Evolutionary conservation across 1,284 basidiomycete genomes (phyloP).

Genomic region (Athelia psychrophila): DNA sequence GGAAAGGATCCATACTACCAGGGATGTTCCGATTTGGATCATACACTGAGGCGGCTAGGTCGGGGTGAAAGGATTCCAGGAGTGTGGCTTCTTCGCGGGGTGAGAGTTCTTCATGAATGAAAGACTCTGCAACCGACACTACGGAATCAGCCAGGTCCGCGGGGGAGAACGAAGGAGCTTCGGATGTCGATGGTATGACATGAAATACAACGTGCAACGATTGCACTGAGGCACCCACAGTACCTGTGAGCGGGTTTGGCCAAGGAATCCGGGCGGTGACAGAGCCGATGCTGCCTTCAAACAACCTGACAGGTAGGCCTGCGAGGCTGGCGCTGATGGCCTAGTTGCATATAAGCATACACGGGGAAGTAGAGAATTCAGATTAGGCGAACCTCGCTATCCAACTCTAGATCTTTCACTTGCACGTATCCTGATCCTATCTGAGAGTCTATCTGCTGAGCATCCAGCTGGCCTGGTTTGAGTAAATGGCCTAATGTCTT

Average conservation of each 20-base stretch:
- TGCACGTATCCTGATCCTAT: conserved; percentile 88
- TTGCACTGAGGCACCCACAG: conserved; percentile 64
- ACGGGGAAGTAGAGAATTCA: conserved; percentile 7
- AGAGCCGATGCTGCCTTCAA: conserved; percentile 69
- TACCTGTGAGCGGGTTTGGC: conserved; percentile 72
- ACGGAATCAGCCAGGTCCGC: conserved; percentile 73
- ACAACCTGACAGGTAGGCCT: conserved; percentile 66
- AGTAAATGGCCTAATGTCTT: conserved; percentile 84
- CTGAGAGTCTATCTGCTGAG: conserved; percentile 87
- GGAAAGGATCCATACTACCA: conserved; percentile 64
- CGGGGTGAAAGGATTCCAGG: conserved; percentile 63
- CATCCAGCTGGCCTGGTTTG: conserved; percentile 85
- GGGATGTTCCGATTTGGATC: conserved; percentile 47
- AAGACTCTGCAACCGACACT: conserved; percentile 77
- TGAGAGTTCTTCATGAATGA: conserved; percentile 80
- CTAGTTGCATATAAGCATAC: conserved; percentile 38
- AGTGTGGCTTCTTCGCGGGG: conserved; percentile 70
- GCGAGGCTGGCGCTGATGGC: conserved; percentile 77
- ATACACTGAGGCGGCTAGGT: conserved; percentile 25
- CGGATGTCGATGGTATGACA: conserved; percentile 32
- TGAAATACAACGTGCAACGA: conserved; percentile 63
- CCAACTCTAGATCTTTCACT: conserved; percentile 80
- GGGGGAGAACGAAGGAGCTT: conserved; percentile 13
- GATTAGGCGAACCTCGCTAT: conserved; percentile 59
- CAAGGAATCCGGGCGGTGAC: conserved; percentile 76